Conservation (phyloP, 768 basidiomycete species). For the Sarcomyxa edulis region DNA sequence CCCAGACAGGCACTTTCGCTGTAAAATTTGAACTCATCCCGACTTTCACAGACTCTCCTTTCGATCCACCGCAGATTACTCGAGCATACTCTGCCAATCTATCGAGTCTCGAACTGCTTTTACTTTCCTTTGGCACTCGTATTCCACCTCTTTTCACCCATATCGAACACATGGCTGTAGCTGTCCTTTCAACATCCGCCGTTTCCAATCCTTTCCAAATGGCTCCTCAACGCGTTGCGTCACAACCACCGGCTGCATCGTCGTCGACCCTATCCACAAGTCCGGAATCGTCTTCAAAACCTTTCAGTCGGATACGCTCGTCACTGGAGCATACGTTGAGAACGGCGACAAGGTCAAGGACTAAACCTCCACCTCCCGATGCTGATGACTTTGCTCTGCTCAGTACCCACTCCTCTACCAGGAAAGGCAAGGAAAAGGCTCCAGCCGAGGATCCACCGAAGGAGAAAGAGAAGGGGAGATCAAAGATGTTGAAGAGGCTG, state of each 20-base stretch:
- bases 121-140: too few relatives aligned
- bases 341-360: slow-evolving; percentile 55
- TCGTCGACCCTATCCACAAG: slow-evolving; percentile 17
- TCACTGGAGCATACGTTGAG: slow-evolving; percentile 65
- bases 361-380: slow-evolving; percentile 26
- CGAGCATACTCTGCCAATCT: too few relatives aligned
- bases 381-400: slow-evolving; percentile 42
- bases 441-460: slow-evolving; percentile 28
- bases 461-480: slow-evolving; percentile 36
- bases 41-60: too few relatives aligned
- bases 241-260: slow-evolving; percentile 24
- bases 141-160: too few relatives aligned
- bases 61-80: too few relatives aligned
- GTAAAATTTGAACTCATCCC: too few relatives aligned
- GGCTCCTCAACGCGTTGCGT: slow-evolving; percentile 39
- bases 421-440: slow-evolving; percentile 43
- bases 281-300: slow-evolving; percentile 38
- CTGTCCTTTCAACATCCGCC: slow-evolving; percentile 8
- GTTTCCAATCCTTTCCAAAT: slow-evolving; percentile 21
- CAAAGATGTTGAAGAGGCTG: slow-evolving; percentile 40
- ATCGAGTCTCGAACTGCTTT: too few relatives aligned
- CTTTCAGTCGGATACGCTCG: slow-evolving; percentile 61
- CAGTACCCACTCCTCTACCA: too few relatives aligned
- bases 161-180: slow-evolving; percentile 10
- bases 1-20: too few relatives aligned